phyloP scores from a whole-genome alignment of 208 protist genomes.

The Novymonas esmeraldas region DNA sequence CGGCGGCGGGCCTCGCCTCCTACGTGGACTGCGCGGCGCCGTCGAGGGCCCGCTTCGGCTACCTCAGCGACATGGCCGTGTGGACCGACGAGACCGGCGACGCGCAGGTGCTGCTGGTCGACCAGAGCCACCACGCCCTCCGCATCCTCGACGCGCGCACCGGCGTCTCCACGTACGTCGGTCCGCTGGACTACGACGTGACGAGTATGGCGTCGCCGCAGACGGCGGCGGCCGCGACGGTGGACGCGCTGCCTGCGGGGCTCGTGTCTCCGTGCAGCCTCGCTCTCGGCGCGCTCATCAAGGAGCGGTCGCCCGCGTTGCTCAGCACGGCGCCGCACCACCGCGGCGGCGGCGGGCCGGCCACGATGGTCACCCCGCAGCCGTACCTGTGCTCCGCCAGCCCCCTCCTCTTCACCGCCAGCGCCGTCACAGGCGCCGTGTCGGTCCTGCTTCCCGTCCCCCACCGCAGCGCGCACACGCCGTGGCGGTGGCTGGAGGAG shows the following conservation, averaged over 20 bases:
- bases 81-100: constrained; percentile 44
- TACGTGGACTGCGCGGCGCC: constrained; percentile 44
- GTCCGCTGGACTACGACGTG: constrained; percentile 39
- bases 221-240: background rate
- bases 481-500: constrained; percentile 11
- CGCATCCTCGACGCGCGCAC: constrained; percentile 41
- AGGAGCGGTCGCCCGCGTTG: constrained; percentile 35
- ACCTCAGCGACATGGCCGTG: constrained; percentile 46
- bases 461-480: constrained; percentile 25
- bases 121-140: constrained; percentile 48
- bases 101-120: constrained; percentile 50
- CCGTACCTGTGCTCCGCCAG: constrained; percentile 47
- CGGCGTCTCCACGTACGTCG: constrained; percentile 58
- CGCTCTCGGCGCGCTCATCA: constrained; percentile 28
- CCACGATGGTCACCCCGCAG: constrained; percentile 33
- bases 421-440: constrained; percentile 29
- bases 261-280: constrained; percentile 25
- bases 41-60: constrained; percentile 41
- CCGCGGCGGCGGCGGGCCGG: background rate
- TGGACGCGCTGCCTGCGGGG: constrained; percentile 27
- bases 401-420: constrained; percentile 36
- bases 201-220: background rate
- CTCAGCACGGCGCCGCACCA: background rate
- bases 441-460: constrained; percentile 39
- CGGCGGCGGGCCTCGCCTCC: constrained; percentile 4